Evolutionary conservation across 2,329 filamentous ascomycete genomes (phyloP), one percentile per base, ranked within the genome.

Genomic region (Ilyonectria destructans): DNA sequence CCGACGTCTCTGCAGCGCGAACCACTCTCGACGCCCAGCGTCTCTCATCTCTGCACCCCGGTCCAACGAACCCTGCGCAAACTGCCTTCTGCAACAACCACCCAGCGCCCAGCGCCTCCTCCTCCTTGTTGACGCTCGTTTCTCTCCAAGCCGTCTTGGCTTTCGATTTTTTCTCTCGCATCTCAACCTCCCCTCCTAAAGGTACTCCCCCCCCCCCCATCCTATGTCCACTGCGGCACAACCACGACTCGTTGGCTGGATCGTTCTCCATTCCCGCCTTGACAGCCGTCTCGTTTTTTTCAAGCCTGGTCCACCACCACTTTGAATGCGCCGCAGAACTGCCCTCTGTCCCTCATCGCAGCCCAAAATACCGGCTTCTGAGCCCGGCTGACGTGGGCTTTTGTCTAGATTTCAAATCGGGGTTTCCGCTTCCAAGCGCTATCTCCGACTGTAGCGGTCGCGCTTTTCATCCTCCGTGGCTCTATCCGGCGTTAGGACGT

Each of bases 121-220:
- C 68, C 67, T 73, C 65, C 52, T 55, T 65, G 60, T 70, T 68
- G 69, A 71, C 67, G 49, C 63, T 73, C 73, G 67, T 71, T 75
- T 75, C 71, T 64, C 62, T 62, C 48, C 46, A 74, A 72, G 56
- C 62, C 70, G 64, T 65, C 74, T 74, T 75, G 72, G 72, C 72
- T 67, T 66, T 68, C 69, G 61, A 60, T 31, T 37, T 60, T 58
- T 72, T 65, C 61, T 68, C 46, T 52, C 35, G 31, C 31, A 54
- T 35, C 64, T 62, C 51, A 26, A 46, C 62, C 55, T 67, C 62
- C 65, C 69, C 56, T 69, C 61, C 60, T 67, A 52, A 54, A 68
- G 61, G 73, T 75, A 69, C 55, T 65, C 64, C 51, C 37, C 29
- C 64, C 51, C 37, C 29, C 54, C 46, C 61, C 35, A 29, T 55